Percentiles rank a stretch among this genome's conserved stretches.
Evolutionary conservation across 139 green algal species (phyloP).

Genomic region (Chlamydomonas sp.): DNA sequence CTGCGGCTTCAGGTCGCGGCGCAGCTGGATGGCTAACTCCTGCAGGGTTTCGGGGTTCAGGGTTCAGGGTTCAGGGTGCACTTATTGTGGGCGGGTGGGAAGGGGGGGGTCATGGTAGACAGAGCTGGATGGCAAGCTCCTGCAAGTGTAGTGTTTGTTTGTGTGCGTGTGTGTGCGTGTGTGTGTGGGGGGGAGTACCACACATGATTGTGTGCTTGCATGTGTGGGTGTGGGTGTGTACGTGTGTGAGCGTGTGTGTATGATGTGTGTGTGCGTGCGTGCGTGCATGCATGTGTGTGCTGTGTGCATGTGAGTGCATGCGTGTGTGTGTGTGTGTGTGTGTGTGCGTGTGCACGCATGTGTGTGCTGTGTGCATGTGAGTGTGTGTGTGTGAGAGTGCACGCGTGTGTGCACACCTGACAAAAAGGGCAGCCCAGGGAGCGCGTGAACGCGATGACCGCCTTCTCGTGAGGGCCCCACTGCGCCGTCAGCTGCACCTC

Average conservation of each 20-base stretch:
- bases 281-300: too few relatives aligned
- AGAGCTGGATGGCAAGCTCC: conserved; percentile 59
- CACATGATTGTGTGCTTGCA: too few relatives aligned
- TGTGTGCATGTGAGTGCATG: too few relatives aligned
- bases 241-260: too few relatives aligned
- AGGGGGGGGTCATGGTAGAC: neutral
- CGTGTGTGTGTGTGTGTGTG: neutral
- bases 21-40: conserved; percentile 67
- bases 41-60: too few relatives aligned
- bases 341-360: neutral
- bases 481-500: conserved; percentile 4
- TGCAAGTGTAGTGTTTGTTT: conserved; percentile 2
- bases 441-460: conserved; percentile 1
- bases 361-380: too few relatives aligned
- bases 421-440: conserved; percentile 16
- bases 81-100: neutral
- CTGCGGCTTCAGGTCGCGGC: conserved; percentile 62
- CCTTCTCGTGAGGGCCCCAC: neutral
- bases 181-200: too few relatives aligned
- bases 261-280: too few relatives aligned
- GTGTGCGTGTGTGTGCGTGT: too few relatives aligned
- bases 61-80: neutral
- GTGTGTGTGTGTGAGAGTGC: too few relatives aligned
- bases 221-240: too few relatives aligned
- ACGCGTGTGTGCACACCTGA: neutral